Base-by-base conservation (phyloP, 1,284 basidiomycete genomes). In the Boletus smithii region DNA sequence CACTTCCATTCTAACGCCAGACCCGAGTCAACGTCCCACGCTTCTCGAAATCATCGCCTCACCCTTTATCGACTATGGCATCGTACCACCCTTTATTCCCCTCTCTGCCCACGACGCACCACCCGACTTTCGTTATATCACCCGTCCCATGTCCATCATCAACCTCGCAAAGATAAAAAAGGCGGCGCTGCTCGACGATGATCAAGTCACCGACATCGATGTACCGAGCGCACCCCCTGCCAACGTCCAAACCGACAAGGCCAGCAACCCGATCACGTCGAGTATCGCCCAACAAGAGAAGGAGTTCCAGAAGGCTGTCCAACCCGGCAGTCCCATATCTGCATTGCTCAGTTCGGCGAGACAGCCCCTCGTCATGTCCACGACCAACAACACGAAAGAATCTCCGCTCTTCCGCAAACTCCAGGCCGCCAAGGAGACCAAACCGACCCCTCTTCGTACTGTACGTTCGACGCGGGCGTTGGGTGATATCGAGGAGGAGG, bases 271-370 rank as follows among this genome's bases (percentile, higher is more conserved):
- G 18, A 71, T 74, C 31, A 79, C 76, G 3, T 77, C 76, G 6
- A 84, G 74, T 43, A 83, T 90, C 53, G 81, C 85, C 5, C 88
- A 92, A 59, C 91, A 95, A 66, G 95, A 99, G 77, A 85, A 88
- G 61, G 95, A 97, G 68, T 95, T 97, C 81, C 85, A 92, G 71
- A 86, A 88, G 58, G 97, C 94, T 2, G 90, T 98, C 4, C 90
- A 95, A 63, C 97, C 95, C 4, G 93, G 91, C 42, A 91, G 86
- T 55, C 95, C 97, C 0, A 95, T 99, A 51, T 92, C 91, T 17
- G 91, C 91, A 5, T 73, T 99, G 44, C 80, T 99, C 60, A 88
- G 79, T 56, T 92, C 91, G 1, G 94, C 94, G 2, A 77, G 88
- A 40, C 89, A 94, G 65, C 94, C 94, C 0, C 76, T 95, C 32